Base-by-base conservation (phyloP, 2,329 filamentous ascomycete species). In the Claviceps fusiformis region DNA sequence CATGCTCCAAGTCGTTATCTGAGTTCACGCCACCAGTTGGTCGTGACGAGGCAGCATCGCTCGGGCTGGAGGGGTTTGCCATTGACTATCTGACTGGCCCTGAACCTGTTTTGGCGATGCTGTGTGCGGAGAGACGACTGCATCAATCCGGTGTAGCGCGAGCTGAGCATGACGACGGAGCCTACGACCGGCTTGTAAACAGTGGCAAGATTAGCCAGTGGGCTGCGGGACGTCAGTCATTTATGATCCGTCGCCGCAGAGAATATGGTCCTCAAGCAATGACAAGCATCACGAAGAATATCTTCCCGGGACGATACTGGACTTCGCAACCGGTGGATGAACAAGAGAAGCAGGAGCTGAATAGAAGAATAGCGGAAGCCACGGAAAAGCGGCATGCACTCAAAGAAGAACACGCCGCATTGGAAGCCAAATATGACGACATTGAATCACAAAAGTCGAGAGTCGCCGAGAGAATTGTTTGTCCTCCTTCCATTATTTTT, bases 51-150 rank as follows among this genome's bases (percentile, higher is more conserved):
- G 68, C 89, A 55, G 63, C 64, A 53, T 57, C 63, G 45, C 56
- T 82, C 68, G 89, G 89, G 0, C 80, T 98, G 52, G 86, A 95
- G 59, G 83, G 85, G 2, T 95, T 87, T 72, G 83, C 89, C 0
- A 75, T 87, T 31, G 87, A 97, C 64, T 88, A 80, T 56, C 66
- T 98, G 6, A 78, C 84, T 39, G 93, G 92, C 0, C 95, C 95
- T 0, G 82, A 85, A 1, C 79, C 87, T 1, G 88, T 98, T 1
- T 72, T 97, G 39, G 86, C 89, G 7, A 93, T 95, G 86, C 79
- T 98, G 27, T 96, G 90, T 68, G 79, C 82, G 13, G 85, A 87
- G 61, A 81, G 78, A 56, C 78, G 73, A 54, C 69, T 96, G 7
- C 82, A 95, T 62, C 72, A 74, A 31, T 84, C 85, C 6, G 89